Percentiles rank a stretch among this genome's conserved stretches.
Conservation (phyloP, 495 filamentous ascomycete species). For the Geoglossum glabrum region DNA sequence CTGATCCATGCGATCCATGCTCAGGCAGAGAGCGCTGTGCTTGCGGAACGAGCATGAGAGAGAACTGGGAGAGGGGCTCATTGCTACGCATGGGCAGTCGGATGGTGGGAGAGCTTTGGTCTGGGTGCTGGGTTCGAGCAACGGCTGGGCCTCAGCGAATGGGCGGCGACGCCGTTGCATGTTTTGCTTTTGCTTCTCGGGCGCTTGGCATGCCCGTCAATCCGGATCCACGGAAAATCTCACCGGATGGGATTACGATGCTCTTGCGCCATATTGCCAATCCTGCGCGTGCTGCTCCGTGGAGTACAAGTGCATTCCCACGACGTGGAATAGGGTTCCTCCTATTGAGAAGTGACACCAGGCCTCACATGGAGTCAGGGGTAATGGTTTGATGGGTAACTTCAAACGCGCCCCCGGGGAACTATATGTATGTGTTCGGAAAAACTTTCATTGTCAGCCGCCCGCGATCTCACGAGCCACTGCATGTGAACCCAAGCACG, state of each 20-base stretch:
- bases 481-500: not conserved
- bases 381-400: not conserved
- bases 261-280: not conserved
- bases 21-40: not conserved
- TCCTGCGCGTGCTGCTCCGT: not conserved
- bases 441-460: slow-evolving; percentile 2
- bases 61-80: not conserved
- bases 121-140: not conserved
- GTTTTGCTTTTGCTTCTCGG: not conserved
- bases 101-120: not conserved
- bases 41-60: not conserved
- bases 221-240: not conserved
- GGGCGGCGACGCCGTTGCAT: not conserved
- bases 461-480: not conserved
- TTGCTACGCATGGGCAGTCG: not conserved
- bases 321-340: too few species aligned
- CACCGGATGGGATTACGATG: not conserved
- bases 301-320: too few species aligned
- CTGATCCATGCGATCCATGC: not conserved
- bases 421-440: too few species aligned
- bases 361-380: not conserved
- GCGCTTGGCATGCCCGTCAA: not conserved
- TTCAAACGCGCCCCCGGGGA: not conserved
- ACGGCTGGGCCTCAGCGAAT: not conserved
- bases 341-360: too few species aligned